Evolutionary conservation across 1,284 basidiomycete species (phyloP).

Genomic region (Phylloporus sp.): DNA sequence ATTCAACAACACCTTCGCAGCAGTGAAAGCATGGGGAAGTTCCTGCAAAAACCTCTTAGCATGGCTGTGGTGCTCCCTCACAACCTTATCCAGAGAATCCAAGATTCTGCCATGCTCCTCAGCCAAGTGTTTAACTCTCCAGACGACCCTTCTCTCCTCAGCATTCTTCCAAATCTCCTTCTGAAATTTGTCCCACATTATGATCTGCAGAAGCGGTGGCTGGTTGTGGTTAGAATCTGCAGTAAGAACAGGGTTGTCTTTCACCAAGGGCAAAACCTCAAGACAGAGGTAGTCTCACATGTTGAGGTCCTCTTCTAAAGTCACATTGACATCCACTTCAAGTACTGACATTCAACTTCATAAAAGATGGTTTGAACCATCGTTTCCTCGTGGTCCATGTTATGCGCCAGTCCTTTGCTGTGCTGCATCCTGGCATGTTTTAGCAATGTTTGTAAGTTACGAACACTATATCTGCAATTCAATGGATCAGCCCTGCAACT

Average conservation of each 20-base stretch:
- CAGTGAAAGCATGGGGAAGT: constrained; percentile 4
- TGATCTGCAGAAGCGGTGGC: constrained; percentile 7
- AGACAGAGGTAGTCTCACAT: constrained; percentile 4
- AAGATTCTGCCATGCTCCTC: constrained; percentile 3
- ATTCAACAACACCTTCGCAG: constrained; percentile 6
- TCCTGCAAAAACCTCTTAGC: neutral
- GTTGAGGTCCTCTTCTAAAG: neutral
- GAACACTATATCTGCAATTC: constrained; percentile 12
- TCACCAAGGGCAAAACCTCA: constrained; percentile 3
- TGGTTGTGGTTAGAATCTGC: neutral
- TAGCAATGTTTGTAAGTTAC: constrained; percentile 1
- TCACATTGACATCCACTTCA: constrained; percentile 6
- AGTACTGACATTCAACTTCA: constrained; percentile 3
- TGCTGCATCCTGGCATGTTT: constrained; percentile 3
- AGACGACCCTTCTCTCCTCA: neutral
- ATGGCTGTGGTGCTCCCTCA: constrained; percentile 5
- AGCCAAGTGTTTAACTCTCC: neutral
- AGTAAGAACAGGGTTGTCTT: neutral
- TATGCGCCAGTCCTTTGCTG: neutral
- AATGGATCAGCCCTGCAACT: constrained; percentile 10
- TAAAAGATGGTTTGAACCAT: constrained; percentile 12
- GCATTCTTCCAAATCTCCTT: constrained; percentile 5
- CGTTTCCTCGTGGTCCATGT: neutral
- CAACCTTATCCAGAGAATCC: neutral
- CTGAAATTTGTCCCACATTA: constrained; percentile 12